Percentiles rank a stretch among this genome's conserved stretches.
phyloP scores from a whole-genome alignment of 2,329 filamentous ascomycete species.

The Epicoccum sorghinum region DNA sequence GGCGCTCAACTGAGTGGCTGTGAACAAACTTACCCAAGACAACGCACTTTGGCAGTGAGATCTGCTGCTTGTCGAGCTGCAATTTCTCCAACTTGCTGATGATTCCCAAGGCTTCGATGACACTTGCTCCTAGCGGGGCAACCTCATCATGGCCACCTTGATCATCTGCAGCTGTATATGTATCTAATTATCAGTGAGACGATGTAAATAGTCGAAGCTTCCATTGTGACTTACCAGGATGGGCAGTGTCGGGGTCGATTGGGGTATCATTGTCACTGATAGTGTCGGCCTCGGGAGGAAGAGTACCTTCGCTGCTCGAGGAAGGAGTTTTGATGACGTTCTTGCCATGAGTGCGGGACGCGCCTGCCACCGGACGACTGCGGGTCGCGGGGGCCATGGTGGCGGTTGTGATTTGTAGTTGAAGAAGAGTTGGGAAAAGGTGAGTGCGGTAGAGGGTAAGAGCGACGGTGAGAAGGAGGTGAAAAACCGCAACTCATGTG shows the following conservation, averaged over 20 bases:
- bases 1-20: background rate
- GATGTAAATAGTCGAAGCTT: background rate
- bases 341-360: background rate
- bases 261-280: background rate
- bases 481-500: too few species aligned
- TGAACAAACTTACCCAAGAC: conserved; percentile 64
- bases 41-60: conserved; percentile 78
- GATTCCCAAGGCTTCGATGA: conserved; percentile 69
- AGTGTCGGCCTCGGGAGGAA: too few species aligned
- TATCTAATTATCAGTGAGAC: background rate
- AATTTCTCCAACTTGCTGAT: conserved; percentile 70
- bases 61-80: conserved; percentile 70
- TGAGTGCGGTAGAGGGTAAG: too few species aligned
- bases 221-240: background rate
- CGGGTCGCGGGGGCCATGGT: too few species aligned
- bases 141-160: conserved; percentile 9
- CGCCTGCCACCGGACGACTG: too few species aligned
- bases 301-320: background rate
- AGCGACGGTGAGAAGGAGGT: too few species aligned
- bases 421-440: too few species aligned
- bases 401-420: too few species aligned
- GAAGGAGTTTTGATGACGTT: background rate
- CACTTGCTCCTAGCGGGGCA: conserved; percentile 61
- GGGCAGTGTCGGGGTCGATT: background rate
- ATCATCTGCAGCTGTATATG: background rate